phyloP scores from a whole-genome alignment of 75 land plant genomes.

The Selaginella moellendorffii region DNA sequence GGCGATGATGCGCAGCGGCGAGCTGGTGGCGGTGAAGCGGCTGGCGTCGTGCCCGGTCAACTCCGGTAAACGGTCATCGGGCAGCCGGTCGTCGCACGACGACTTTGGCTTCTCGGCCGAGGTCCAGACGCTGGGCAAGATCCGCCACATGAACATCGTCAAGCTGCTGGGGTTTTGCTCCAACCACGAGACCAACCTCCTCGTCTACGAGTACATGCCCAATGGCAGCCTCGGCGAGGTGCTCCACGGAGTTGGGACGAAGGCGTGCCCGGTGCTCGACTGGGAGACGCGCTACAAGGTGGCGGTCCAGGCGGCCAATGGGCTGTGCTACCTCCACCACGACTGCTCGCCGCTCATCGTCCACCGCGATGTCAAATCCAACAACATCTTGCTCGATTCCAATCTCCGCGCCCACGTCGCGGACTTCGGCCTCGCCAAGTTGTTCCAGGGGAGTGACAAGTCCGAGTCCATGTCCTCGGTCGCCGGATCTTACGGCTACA shows the following conservation, averaged over 20 bases:
- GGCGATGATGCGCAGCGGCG: constrained; percentile 49
- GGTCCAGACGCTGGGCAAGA: neutral
- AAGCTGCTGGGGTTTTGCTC: constrained; percentile 9
- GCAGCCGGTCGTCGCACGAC: constrained; percentile 7
- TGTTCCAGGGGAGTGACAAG: constrained; percentile 30
- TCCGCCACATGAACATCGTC: neutral
- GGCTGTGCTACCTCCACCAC: constrained; percentile 63
- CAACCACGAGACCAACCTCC: constrained; percentile 8
- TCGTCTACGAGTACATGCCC: constrained; percentile 6
- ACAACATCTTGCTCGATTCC: constrained; percentile 63
- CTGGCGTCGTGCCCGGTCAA: no score
- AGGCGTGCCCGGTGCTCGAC: constrained; percentile 12
- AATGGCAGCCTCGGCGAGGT: constrained; percentile 8
- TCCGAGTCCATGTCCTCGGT: constrained; percentile 72
- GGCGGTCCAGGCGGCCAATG: constrained; percentile 47
- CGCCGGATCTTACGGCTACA: constrained; percentile 89
- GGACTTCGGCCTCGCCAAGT: constrained; percentile 83
- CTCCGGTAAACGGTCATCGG: constrained; percentile 17
- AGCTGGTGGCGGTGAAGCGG: constrained; percentile 70
- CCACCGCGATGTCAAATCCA: constrained; percentile 77
- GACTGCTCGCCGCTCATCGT: constrained; percentile 67
- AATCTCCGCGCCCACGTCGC: constrained; percentile 64
- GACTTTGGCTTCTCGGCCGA: constrained; percentile 3
- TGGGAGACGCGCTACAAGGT: constrained; percentile 42
- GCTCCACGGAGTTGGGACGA: constrained; percentile 15